Evolutionary conservation across 371 early-diverging fungal genomes (phyloP).

Genomic region (Nematocida sp.): DNA sequence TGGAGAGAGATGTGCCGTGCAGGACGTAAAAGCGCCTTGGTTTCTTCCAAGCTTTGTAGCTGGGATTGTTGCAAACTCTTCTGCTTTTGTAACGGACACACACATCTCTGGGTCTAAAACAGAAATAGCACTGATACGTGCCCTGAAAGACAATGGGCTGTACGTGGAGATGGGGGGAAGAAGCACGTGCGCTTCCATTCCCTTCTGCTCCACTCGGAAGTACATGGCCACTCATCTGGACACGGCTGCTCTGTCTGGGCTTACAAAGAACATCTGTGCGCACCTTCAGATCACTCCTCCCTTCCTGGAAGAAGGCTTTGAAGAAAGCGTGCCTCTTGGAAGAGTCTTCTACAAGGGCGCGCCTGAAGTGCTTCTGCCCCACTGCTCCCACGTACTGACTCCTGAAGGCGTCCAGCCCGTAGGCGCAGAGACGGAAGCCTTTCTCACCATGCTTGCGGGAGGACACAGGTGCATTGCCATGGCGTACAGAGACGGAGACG

Average conservation of each 20-base stretch:
- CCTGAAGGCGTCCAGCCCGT: background rate
- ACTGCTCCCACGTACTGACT: background rate
- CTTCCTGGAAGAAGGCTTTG: background rate
- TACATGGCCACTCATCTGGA: conserved; percentile 70
- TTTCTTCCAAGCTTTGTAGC: background rate
- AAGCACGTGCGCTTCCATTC: background rate
- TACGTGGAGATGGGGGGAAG: no score
- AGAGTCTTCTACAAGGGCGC: conserved; percentile 72
- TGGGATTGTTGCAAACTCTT: conserved; percentile 72
- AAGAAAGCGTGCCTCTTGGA: background rate
- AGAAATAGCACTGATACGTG: conserved; percentile 72
- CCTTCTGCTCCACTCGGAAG: conserved; percentile 74
- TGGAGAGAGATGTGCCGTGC: background rate
- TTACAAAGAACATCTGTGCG: background rate
- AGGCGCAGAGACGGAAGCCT: background rate
- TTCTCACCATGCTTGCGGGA: background rate
- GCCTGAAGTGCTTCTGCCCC: conserved; percentile 69
- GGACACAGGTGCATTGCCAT: conserved; percentile 55
- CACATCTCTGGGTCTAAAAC: conserved; percentile 71
- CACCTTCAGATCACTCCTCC: background rate
- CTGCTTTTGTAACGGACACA: conserved; percentile 72
- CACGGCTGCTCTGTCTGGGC: background rate
- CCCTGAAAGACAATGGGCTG: conserved; percentile 66
- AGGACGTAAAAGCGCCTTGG: background rate
- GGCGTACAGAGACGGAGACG: conserved; percentile 65